Base-by-base conservation (phyloP, 2,329 filamentous ascomycete genomes). In the Zymoseptoria tritici region DNA sequence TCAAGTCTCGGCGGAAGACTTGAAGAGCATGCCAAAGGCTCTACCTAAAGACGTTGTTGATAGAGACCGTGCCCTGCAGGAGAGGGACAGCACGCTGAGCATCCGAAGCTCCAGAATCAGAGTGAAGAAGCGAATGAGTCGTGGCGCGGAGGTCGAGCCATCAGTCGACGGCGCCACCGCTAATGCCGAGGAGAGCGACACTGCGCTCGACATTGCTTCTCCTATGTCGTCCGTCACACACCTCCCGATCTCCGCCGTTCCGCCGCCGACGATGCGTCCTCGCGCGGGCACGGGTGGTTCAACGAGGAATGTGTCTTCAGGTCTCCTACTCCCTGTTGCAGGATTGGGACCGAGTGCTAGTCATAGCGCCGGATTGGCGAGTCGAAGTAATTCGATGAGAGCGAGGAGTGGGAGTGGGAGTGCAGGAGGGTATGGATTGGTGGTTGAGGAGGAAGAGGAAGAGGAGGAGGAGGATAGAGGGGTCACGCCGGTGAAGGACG, bases 261-360 rank as follows among this genome's bases (percentile, higher is more conserved):
- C 72, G 1, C 63, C 66, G 19, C 72, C 72, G 2, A 60, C 56
- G n/a, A 60, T 72, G 24, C 68, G 72, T 9, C 71, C 72, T n/a
- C 67, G 72, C 19, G 66, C 71, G 2, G 70, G 71, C 26, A 72
- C 71, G 5, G 56, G 62, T 56, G 65, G 66, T 11, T 72, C 68
- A 2, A 59, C 36, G 36, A 46, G 36, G 13, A 46, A 46, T n/a
- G 36, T 46, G 2, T 46, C 36, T 7, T 16, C 11, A 3, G 36
- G 36, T 16, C 6, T 46, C 4, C 13, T 46, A 6, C 36, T 7
- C 2, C 26, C 26, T 9, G 26, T 29, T 29, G 26, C 26, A 29
- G 13, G 36, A 16, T 13, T 13, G 5, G 36, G 36, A 46, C 36
- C 36, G 36, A 46, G 11, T n/a, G 36, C 36, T 3, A 46, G 36